Conservation (phyloP, 495 filamentous ascomycete genomes). For the Penicillium canariense region DNA sequence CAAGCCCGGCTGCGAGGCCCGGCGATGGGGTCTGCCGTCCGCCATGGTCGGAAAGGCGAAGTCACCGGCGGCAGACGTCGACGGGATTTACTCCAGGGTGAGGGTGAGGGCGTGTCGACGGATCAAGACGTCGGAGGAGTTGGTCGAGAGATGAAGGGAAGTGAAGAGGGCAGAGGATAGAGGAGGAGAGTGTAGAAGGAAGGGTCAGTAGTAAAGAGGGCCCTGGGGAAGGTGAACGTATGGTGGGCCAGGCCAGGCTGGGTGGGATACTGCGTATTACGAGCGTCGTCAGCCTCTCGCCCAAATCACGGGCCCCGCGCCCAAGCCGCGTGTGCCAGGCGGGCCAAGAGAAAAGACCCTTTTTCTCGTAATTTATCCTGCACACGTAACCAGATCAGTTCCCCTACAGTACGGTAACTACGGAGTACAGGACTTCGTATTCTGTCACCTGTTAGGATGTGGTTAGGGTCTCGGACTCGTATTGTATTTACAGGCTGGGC, state of each 20-base stretch:
- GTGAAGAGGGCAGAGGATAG: background rate
- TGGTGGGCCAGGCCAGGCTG: conserved; percentile 10
- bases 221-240: conserved; percentile 13
- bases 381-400: conserved; percentile 23
- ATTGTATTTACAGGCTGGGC: too few relatives aligned
- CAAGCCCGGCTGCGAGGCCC: conserved; percentile 24
- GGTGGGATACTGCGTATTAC: conserved; percentile 21
- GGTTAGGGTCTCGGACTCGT: too few relatives aligned
- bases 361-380: conserved; percentile 20
- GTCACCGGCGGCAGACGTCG: conserved; percentile 27
- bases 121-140: background rate
- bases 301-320: conserved; percentile 44
- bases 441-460: too few relatives aligned
- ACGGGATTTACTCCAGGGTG: conserved; percentile 22
- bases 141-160: conserved; percentile 9
- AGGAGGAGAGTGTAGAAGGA: background rate
- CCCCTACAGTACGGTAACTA: too few relatives aligned
- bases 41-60: conserved; percentile 36
- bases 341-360: conserved; percentile 32
- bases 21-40: conserved; percentile 37
- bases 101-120: conserved; percentile 7
- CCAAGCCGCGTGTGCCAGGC: conserved; percentile 47
- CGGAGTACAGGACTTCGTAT: too few relatives aligned
- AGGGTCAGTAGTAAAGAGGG: conserved; percentile 1
- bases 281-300: conserved; percentile 49